A percentile compares a stretch with the other conserved stretches of the same genome.
phyloP scores from a whole-genome alignment of 345 rosid species.

The Brassica carinata region DNA sequence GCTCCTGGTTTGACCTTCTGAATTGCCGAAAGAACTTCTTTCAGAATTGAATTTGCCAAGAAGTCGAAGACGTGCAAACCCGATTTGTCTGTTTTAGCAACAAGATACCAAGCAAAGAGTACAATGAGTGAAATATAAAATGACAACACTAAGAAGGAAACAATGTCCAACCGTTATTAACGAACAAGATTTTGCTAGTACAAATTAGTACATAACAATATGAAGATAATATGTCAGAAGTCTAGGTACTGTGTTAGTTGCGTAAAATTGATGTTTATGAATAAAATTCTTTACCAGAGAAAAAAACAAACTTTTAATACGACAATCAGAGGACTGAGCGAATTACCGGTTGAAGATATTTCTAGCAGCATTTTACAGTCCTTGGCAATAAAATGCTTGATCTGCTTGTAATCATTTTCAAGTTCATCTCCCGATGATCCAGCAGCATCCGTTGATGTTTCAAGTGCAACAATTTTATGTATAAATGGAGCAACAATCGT shows the following conservation, averaged over 20 bases:
- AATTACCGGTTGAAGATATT: constrained; percentile 79
- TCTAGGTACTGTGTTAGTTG: not conserved
- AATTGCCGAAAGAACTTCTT: constrained; percentile 81
- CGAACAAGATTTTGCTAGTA: constrained; percentile 1
- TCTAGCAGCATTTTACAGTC: constrained; percentile 86
- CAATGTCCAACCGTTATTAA: not conserved
- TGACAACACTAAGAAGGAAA: not conserved
- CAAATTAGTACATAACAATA: not conserved
- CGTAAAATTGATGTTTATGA: not conserved
- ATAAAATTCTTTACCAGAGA: too few species aligned
- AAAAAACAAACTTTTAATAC: not conserved
- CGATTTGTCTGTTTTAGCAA: constrained; percentile 69
- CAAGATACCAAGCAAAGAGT: constrained; percentile 24
- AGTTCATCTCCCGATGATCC: constrained; percentile 67
- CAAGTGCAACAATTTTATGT: constrained; percentile 67
- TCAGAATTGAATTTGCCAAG: constrained; percentile 90
- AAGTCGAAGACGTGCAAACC: constrained; percentile 96
- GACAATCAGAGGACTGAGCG: not conserved
- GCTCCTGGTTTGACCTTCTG: constrained; percentile 96
- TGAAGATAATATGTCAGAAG: not conserved
- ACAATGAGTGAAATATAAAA: constrained; percentile 9
- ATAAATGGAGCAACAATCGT: constrained; percentile 72
- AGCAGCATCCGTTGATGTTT: constrained; percentile 46
- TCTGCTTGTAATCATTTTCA: constrained; percentile 75
- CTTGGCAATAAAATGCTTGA: constrained; percentile 62